Evolutionary conservation across 1,284 basidiomycete genomes (phyloP).

Genomic region (Cryptococcus neoformans): DNA sequence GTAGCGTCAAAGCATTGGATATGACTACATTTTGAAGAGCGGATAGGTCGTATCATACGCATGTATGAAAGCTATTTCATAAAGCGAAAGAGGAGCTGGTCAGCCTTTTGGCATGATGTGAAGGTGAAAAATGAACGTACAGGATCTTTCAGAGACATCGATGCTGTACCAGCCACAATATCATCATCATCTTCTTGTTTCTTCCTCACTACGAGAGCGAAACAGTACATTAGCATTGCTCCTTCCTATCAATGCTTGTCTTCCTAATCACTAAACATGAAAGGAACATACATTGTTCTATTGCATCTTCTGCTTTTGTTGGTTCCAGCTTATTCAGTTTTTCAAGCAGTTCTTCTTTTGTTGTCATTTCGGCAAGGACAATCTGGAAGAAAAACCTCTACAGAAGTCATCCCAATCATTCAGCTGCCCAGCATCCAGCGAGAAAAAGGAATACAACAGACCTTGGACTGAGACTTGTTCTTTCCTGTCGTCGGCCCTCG

Average conservation of each 20-base stretch:
- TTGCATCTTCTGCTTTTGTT: slow-evolving; percentile 21
- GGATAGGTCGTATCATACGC: slow-evolving; percentile 79
- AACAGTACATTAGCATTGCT: not conserved
- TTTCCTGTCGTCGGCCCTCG: slow-evolving; percentile 59
- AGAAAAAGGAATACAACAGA: slow-evolving; percentile 6
- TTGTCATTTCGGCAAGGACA: slow-evolving; percentile 73
- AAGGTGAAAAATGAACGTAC: slow-evolving; percentile 55
- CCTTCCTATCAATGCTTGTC: no score
- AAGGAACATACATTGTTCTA: slow-evolving; percentile 17
- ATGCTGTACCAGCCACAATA: slow-evolving; percentile 78
- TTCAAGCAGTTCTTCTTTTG: slow-evolving; percentile 63
- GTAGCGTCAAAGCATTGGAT: slow-evolving; percentile 94
- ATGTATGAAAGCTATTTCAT: slow-evolving; percentile 72
- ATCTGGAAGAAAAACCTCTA: slow-evolving; percentile 84
- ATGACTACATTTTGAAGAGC: slow-evolving; percentile 82
- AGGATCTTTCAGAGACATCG: slow-evolving; percentile 87
- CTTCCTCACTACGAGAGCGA: slow-evolving; percentile 58
- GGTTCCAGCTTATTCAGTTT: slow-evolving; percentile 20
- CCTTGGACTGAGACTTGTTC: slow-evolving; percentile 45
- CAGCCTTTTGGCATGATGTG: not conserved
- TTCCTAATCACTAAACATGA: not conserved
- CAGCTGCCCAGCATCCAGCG: not conserved
- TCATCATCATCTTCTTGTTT: slow-evolving; percentile 71
- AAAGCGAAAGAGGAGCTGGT: no score
- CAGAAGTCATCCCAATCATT: not conserved